Base-by-base conservation (phyloP, 108 stramenopile species). In the Cyclostephanos invisitatus region DNA sequence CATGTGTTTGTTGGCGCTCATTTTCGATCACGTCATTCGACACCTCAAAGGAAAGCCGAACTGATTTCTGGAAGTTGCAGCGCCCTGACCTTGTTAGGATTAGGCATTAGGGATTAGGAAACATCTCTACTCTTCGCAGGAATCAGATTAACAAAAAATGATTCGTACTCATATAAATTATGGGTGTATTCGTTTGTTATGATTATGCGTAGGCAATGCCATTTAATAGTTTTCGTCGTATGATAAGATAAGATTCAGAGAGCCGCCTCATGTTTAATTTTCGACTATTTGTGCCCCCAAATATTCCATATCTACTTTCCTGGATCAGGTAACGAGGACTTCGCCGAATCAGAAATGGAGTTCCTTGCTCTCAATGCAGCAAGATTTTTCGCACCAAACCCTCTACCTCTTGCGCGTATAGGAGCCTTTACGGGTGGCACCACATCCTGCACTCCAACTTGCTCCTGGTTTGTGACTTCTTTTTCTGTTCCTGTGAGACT, bases 321-420 rank as follows among this genome's bases (percentile, higher is more conserved):
- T 9, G 53, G 0, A 11, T 57, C 56, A 57, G 56, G 5, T 29
- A 29, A 57, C 15, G 56, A 57, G 22, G 60, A 27, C 53, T 11
- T 54, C 6, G 53, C 0, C 25, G 25, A 27, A 54, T 25, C 25
- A 54, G 22, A 21, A 6, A 61, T 18, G n/a, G 60, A 37, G 5
- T 38, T 4, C 36, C 60, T 42, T 14, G 60, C 60, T 61, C 29
- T 61, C 38, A 61, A 1, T 42, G 60, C 60, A 36, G 60, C 60
- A n/a, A 61, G 60, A 61, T 61, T 61, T 37, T 61, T 61, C 37
- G 4, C 60, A 40, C 60, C 60, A 37, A 36, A 61, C 5, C 60
- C 60, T 40, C 60, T 61, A 21, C 60, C 37, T n/a, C 37, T 29
- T 22, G 60, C 40, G 36, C 32, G 28, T 21, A 10, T 7, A 37